Base-by-base conservation (phyloP, 176 grass and related monocot species). In the Dactylis glomerata region DNA sequence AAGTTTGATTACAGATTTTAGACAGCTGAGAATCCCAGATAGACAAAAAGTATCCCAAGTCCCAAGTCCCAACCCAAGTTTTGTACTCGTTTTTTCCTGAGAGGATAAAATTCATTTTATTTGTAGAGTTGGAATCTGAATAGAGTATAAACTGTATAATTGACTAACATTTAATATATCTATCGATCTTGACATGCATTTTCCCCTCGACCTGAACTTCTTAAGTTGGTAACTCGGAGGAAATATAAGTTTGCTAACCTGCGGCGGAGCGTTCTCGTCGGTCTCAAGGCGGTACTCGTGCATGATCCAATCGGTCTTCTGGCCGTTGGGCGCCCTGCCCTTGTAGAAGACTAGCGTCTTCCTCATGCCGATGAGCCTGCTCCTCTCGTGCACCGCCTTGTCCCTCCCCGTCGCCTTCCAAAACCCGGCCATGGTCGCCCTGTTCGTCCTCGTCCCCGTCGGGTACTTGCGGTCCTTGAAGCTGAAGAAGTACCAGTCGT, bases 311-410 rank as follows among this genome's bases (percentile, higher is more conserved):
- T 98, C 93, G 1, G 87, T 85, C 81, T 98, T 98, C 78, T 96
- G 87, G 4, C 96, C 96, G 20, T 98, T 95, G 49, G 96, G 96
- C 1, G 96, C 96, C 79, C 96, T 94, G 24, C 96, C 96, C 79
- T 95, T 98, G 83, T 98, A 98, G 79, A 98, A 98, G 77, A 98
- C 96, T 2, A 98, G 96, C 5, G 96, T 98, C 84, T 98, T 98
- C 73, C 96, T 98, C 96, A 96, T 96, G 81, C 96, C 96, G 22
- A 98, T 96, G 68, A 98, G 89, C 30, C 83, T 88, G 85, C 75
- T 92, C 88, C 92, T 98, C 28, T 94, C 91, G 0, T 90, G 91
- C 82, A 98, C 91, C 0, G 91, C 91, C 86, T 98, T 98, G 78
- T 98, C 96, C 75, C 96, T 86, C 14, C 96, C 96, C 1, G 96